Conservation (phyloP, 169 alveolate species). For the Plasmodium vivax region DNA sequence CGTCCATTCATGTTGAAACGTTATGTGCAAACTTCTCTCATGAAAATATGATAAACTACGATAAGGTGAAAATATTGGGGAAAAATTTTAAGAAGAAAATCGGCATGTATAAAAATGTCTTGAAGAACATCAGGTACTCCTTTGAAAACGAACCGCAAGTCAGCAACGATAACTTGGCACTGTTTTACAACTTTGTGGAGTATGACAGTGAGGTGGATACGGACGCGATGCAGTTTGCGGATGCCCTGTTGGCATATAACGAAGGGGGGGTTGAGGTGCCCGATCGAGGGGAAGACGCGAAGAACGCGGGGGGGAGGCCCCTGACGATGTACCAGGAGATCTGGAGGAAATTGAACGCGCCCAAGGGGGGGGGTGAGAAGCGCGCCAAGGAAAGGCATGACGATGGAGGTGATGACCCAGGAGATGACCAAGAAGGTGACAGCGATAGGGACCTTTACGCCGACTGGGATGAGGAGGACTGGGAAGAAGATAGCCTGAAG, state of each 20-base stretch:
- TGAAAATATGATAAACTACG: slow-evolving; percentile 23
- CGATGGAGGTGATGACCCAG: neutral
- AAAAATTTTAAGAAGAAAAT: slow-evolving; percentile 2
- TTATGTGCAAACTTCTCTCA: neutral
- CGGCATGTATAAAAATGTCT: neutral
- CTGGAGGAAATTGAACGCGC: neutral
- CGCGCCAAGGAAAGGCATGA: neutral
- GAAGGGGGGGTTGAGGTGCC: neutral
- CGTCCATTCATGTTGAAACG: neutral
- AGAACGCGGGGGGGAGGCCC: neutral
- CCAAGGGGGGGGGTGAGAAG: neutral
- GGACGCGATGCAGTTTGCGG: slow-evolving; percentile 1
- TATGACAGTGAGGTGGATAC: neutral
- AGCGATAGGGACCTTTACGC: neutral
- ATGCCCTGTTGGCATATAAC: slow-evolving; percentile 7
- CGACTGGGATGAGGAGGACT: neutral
- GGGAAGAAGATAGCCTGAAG: neutral
- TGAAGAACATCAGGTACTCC: slow-evolving; percentile 1
- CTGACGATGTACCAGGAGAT: neutral
- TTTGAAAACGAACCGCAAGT: neutral
- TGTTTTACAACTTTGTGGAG: slow-evolving; percentile 18
- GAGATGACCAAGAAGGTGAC: neutral
- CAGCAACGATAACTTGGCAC: neutral
- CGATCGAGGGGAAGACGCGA: neutral
- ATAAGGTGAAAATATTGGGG: neutral